Evolutionary conservation across 805 yeast species (phyloP).

Genomic region (Yarrowia sp.): DNA sequence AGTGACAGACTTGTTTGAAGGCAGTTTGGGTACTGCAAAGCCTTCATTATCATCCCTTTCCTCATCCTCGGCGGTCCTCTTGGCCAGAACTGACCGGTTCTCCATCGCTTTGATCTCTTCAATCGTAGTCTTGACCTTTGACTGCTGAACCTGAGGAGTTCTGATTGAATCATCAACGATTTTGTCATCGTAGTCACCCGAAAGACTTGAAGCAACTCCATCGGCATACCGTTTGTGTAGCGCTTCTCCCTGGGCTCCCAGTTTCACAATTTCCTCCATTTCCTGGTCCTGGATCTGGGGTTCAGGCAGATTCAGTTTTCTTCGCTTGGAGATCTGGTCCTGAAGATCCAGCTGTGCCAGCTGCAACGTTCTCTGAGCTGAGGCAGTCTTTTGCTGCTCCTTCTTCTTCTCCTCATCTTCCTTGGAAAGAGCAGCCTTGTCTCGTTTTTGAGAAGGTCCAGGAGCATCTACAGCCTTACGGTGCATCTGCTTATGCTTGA

Average conservation of each 20-base stretch:
- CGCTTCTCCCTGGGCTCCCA: constrained; percentile 44
- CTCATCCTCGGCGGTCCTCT: constrained; percentile 8
- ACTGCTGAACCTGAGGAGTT: constrained; percentile 47
- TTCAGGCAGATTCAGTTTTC: constrained; percentile 52
- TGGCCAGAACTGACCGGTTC: constrained; percentile 52
- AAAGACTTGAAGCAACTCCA: constrained; percentile 40
- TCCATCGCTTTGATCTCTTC: constrained; percentile 51
- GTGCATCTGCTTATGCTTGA: constrained; percentile 49
- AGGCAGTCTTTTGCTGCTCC: constrained; percentile 46
- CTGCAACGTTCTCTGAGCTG: constrained; percentile 46
- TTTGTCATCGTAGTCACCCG: constrained; percentile 41
- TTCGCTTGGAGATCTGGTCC: constrained; percentile 51
- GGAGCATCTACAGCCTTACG: constrained; percentile 47
- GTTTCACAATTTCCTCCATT: constrained; percentile 47
- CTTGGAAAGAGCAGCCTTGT: constrained; percentile 40
- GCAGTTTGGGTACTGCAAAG: constrained; percentile 12
- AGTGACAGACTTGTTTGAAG: constrained; percentile 17
- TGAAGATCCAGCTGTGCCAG: constrained; percentile 46
- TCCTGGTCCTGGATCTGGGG: constrained; percentile 50
- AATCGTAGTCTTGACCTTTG: constrained; percentile 50
- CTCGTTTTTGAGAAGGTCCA: constrained; percentile 41
- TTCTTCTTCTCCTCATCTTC: constrained; percentile 44
- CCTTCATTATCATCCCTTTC: background rate
- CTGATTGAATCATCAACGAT: constrained; percentile 41
- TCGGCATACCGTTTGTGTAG: constrained; percentile 43